These are phyloP conservation scores for Neocatenulostroma microsporum DNA, from an alignment of 2,329 filamentous ascomycete genomes.

Conservation along the genomic window DNA sequence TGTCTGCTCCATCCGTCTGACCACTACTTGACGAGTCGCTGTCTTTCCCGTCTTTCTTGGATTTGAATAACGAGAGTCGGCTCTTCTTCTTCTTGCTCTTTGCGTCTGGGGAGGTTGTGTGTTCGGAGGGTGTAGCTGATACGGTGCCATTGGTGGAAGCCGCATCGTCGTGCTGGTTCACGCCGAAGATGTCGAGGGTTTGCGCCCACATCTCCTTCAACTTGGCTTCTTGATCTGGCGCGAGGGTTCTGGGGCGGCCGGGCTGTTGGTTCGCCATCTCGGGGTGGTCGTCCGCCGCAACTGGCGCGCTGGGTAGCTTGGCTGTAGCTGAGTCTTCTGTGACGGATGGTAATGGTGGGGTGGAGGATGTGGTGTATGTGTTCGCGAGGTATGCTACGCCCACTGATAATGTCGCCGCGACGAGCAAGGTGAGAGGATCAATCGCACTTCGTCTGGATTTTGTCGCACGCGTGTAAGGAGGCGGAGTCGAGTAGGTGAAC, in stretches of 20 bases:
- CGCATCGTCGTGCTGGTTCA: conserved; percentile 29
- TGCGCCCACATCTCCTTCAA: conserved; percentile 78
- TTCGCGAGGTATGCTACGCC: conserved; percentile 18
- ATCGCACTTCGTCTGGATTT: conserved; percentile 6
- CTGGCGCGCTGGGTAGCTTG: conserved; percentile 7
- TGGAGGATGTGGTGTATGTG: conserved; percentile 14
- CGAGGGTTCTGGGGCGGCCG: conserved; percentile 78
- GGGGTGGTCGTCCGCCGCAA: conserved; percentile 4
- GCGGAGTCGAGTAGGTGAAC: conserved; percentile 1
- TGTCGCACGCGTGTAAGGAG: neutral
- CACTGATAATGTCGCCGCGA: conserved; percentile 17
- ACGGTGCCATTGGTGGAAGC: conserved; percentile 10
- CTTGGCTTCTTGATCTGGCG: conserved; percentile 80
- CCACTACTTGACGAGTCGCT: conserved; percentile 20
- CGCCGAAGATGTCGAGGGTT: conserved; percentile 67
- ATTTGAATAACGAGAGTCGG: conserved; percentile 58
- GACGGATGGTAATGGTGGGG: neutral
- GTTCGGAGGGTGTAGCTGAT: conserved; percentile 17
- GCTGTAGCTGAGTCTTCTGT: conserved; percentile 13
- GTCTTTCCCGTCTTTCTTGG: conserved; percentile 50
- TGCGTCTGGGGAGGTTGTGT: conserved; percentile 18
- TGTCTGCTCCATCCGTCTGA: conserved; percentile 39
- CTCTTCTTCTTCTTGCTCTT: conserved; percentile 66
- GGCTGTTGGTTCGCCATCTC: conserved; percentile 44
- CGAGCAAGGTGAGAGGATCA: conserved; percentile 17